phyloP scores from a whole-genome alignment of 495 filamentous ascomycete species.

The Penicillium soppii region DNA sequence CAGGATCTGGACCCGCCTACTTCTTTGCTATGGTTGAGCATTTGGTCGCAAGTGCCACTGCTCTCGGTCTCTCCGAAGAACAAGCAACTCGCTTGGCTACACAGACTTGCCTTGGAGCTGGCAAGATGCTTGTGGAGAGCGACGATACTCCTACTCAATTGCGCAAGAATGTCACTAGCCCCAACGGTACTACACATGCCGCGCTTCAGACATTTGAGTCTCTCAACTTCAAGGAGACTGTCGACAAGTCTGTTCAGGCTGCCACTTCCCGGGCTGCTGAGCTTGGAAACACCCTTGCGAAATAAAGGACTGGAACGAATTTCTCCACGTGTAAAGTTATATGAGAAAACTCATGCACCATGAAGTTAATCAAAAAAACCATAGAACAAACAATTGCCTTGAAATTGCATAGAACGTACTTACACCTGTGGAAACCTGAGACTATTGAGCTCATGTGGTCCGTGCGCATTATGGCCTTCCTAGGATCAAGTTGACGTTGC shows the following conservation, averaged over 20 bases:
- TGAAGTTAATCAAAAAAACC: background rate
- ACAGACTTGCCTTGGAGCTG: conserved; percentile 43
- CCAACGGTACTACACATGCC: conserved; percentile 42
- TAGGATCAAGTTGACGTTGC: background rate
- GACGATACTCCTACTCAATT: conserved; percentile 35
- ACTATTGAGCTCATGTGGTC: background rate
- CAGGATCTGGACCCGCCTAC: conserved; percentile 44
- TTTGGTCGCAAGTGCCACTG: conserved; percentile 36
- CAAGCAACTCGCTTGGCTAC: conserved; percentile 41
- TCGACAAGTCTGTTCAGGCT: conserved; percentile 40
- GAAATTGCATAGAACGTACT: background rate
- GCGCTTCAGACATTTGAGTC: conserved; percentile 38
- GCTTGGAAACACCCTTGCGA: conserved; percentile 22
- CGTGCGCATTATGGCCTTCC: conserved; percentile 2
- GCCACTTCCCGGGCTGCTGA: conserved; percentile 38
- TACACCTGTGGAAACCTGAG: background rate
- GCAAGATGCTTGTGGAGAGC: conserved; percentile 41
- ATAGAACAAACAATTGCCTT: background rate
- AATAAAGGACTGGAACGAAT: background rate
- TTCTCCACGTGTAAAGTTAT: background rate
- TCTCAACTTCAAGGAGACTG: conserved; percentile 32
- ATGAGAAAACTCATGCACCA: background rate
- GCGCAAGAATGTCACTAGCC: conserved; percentile 46
- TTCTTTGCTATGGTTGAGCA: conserved; percentile 50
- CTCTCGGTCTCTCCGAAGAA: conserved; percentile 35